Conservation (phyloP, 768 basidiomycete species). For the Amanita inopinata region DNA sequence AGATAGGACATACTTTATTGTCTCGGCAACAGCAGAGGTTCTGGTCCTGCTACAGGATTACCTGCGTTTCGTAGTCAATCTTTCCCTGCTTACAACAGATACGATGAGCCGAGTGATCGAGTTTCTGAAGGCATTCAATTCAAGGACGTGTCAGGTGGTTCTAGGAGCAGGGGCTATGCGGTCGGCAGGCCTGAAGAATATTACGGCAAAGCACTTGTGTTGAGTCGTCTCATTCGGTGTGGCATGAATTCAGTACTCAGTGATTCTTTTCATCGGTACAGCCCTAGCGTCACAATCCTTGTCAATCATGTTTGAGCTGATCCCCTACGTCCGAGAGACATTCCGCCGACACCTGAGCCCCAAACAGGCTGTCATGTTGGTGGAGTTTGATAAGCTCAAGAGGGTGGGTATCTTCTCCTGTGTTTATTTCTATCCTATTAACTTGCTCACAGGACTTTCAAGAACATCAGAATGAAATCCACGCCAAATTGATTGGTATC, state of each 20-base stretch:
- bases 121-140: constrained; percentile 96
- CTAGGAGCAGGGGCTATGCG: constrained; percentile 99
- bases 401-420: constrained; percentile 44
- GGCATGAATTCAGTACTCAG: constrained; percentile 3
- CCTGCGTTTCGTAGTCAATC: constrained; percentile 76
- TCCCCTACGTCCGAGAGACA: constrained; percentile 92
- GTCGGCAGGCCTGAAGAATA: constrained; percentile 94
- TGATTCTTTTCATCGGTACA: constrained; percentile 20
- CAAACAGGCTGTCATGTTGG: constrained; percentile 93
- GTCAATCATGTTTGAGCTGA: constrained; percentile 87
- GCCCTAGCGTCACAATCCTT: constrained; percentile 94
- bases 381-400: constrained; percentile 98
- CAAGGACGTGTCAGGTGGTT: constrained; percentile 95
- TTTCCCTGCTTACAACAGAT: constrained; percentile 85
- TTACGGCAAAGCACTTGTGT: constrained; percentile 96
- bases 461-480: constrained; percentile 99
- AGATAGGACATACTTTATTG: constrained; percentile 75
- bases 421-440: constrained; percentile 3
- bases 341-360: constrained; percentile 88
- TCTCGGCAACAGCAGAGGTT: constrained; percentile 74
- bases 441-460: constrained; percentile 69
- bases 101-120: constrained; percentile 93
- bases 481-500: constrained; percentile 93
- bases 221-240: constrained; percentile 15
- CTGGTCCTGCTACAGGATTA: constrained; percentile 75